phyloP scores from a whole-genome alignment of 1,284 basidiomycete species.

The Apiotrichum domesticum region DNA sequence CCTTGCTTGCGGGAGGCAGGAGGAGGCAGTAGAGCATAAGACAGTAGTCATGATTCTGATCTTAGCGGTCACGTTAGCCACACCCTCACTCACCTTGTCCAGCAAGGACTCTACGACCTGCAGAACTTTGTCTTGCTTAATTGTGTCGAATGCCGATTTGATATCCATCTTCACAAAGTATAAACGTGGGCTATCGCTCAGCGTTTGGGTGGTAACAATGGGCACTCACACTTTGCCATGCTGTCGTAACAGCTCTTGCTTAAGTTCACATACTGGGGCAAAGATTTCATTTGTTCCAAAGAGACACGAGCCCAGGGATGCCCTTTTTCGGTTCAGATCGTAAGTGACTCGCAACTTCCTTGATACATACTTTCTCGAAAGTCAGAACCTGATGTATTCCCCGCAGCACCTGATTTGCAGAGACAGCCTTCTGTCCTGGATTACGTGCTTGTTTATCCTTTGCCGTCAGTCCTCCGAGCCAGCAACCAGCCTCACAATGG shows the following conservation, averaged over 20 bases:
- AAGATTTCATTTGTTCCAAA: constrained; percentile 81
- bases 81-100: constrained; percentile 55
- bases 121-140: constrained; percentile 80
- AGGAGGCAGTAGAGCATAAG: constrained; percentile 35
- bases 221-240: constrained; percentile 55
- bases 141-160: constrained; percentile 91
- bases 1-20: constrained; percentile 35
- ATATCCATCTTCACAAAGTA: constrained; percentile 98
- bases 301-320: constrained; percentile 68
- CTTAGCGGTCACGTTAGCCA: too few species aligned
- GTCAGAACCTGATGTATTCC: constrained; percentile 75
- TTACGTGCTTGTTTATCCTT: too few species aligned
- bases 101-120: constrained; percentile 67
- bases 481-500: constrained; percentile 30
- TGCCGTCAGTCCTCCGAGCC: too few species aligned
- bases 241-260: constrained; percentile 52
- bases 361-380: constrained; percentile 66
- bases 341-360: neutral
- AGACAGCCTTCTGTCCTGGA: constrained; percentile 1
- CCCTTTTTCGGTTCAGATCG: constrained; percentile 55
- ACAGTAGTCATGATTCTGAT: constrained; percentile 33
- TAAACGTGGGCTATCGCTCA: constrained; percentile 60
- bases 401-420: constrained; percentile 69
- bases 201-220: too few species aligned
- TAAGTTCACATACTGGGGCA: constrained; percentile 63